phyloP scores from a whole-genome alignment of 169 alveolate species.

The Pseudocohnilembus persalinus region DNA sequence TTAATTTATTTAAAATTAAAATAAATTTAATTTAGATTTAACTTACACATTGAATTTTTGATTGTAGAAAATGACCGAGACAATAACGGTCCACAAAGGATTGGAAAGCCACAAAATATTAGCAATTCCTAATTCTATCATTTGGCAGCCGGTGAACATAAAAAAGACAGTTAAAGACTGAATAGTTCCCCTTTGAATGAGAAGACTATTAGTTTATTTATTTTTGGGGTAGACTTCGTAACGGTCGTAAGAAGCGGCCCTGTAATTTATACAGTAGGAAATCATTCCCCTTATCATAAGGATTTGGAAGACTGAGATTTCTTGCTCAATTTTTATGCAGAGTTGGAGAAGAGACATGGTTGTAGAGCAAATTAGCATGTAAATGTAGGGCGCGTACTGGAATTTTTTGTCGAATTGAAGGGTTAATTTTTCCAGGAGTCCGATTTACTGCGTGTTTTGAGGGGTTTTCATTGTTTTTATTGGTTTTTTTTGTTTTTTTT shows the following conservation, averaged over 20 bases:
- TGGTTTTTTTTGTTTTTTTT: too few relatives aligned
- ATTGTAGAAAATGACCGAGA: neutral
- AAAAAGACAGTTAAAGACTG: neutral
- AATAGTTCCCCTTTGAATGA: neutral
- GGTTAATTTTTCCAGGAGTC: too few relatives aligned
- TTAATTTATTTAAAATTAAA: too few relatives aligned
- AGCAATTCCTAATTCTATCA: neutral
- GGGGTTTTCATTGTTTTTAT: too few relatives aligned
- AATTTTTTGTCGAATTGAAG: neutral
- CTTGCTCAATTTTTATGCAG: neutral
- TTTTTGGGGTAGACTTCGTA: neutral
- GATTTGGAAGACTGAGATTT: neutral
- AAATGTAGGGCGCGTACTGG: neutral
- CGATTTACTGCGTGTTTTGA: too few relatives aligned
- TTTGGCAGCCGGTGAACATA: neutral
- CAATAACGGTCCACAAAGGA: neutral
- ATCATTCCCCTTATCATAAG: neutral
- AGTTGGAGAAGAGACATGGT: neutral
- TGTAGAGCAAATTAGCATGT: neutral
- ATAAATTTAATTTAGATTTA: too few relatives aligned
- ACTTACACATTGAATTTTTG: neutral
- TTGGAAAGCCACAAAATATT: neutral
- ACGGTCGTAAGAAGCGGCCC: neutral
- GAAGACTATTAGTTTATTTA: neutral
- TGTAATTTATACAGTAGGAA: too few relatives aligned